These are phyloP conservation scores for Solanum bulbocastanum DNA, from an alignment of 257 asterid species.

Conservation along the genomic window DNA sequence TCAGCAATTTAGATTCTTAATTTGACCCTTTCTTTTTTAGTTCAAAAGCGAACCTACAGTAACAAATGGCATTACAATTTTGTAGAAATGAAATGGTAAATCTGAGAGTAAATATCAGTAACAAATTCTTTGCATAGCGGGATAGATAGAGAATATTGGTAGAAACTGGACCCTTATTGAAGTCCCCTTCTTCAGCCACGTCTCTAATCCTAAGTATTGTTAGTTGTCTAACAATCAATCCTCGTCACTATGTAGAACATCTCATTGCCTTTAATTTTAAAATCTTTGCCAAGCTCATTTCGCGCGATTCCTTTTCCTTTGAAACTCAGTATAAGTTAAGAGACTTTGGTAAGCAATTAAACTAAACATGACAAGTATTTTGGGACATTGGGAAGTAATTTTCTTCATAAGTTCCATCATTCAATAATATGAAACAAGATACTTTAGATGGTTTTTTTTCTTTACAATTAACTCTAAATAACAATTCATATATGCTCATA, in stretches of 20 bases:
- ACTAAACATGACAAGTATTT: background rate
- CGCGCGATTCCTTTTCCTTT: conserved; percentile 76
- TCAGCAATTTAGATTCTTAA: background rate
- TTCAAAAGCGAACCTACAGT: background rate
- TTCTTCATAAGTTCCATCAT: no score
- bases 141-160: conserved; percentile 75
- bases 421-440: background rate
- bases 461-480: background rate
- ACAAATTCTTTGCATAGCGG: conserved; percentile 78
- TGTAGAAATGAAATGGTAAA: background rate
- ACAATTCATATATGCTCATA: background rate
- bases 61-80: background rate
- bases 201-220: conserved; percentile 60
- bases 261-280: conserved; percentile 52
- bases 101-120: background rate
- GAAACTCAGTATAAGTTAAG: conserved; percentile 12
- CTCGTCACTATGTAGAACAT: conserved; percentile 60
- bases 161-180: conserved; percentile 26
- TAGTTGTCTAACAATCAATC: conserved; percentile 69
- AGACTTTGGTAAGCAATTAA: background rate
- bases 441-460: background rate
- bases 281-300: conserved; percentile 67
- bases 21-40: background rate
- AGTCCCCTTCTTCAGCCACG: conserved; percentile 25
- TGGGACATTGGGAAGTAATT: background rate